phyloP scores from a whole-genome alignment of 2,329 filamentous ascomycete genomes.

The Sphaceloma murrayae region DNA sequence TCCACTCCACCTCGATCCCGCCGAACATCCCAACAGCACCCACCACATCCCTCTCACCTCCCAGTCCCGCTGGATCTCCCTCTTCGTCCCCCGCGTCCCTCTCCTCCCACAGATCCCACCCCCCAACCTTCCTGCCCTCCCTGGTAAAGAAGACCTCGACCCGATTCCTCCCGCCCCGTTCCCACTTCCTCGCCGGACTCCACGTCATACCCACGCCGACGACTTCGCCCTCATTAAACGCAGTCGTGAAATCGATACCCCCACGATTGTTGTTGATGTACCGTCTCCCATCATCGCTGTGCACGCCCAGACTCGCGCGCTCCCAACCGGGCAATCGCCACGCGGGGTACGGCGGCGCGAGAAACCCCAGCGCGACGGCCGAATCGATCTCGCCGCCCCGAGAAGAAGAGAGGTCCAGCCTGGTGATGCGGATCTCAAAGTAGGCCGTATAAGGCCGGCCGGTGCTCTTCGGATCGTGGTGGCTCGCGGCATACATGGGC shows the following conservation, averaged over 20 bases:
- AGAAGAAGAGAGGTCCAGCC: conserved; percentile 30
- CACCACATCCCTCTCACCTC: conserved; percentile 47
- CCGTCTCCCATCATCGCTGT: conserved; percentile 67
- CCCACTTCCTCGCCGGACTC: conserved; percentile 22
- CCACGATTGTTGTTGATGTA: conserved; percentile 69
- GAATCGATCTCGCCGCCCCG: conserved; percentile 36
- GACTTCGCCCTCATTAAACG: conserved; percentile 56
- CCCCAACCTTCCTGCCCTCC: conserved; percentile 49
- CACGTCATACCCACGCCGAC: conserved; percentile 65
- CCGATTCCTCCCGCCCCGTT: conserved; percentile 36
- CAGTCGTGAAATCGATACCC: conserved; percentile 56
- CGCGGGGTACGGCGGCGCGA: conserved; percentile 63
- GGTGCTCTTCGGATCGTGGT: conserved; percentile 46
- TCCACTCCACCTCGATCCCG: conserved; percentile 56
- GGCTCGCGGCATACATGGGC: conserved; percentile 55
- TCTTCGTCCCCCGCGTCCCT: conserved; percentile 51
- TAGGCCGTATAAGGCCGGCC: conserved; percentile 50
- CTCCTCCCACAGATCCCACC: conserved; percentile 69
- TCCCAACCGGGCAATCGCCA: conserved; percentile 78
- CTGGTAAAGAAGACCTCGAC: conserved; percentile 62
- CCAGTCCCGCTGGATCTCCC: conserved; percentile 54
- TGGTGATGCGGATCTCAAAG: conserved; percentile 57
- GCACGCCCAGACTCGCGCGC: conserved; percentile 62
- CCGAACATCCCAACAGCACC: conserved; percentile 65
- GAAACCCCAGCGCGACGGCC: conserved; percentile 59